Evolutionary conservation across 192 early-diverging fungal genomes (phyloP), one percentile per base, ranked within the genome.

Genomic region (Coemansia erecta): DNA sequence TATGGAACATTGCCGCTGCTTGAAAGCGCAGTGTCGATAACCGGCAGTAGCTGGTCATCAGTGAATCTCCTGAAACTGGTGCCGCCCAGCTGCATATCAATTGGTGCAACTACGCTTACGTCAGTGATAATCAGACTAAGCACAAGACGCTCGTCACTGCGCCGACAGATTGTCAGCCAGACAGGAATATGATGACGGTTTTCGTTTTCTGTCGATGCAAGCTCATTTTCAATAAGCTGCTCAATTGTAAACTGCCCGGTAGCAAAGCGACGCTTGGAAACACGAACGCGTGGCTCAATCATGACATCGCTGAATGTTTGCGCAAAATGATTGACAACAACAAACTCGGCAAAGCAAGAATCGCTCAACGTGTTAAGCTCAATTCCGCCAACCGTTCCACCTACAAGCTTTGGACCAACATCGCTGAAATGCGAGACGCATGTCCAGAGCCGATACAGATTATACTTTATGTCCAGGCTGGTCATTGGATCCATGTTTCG

Each of bases 371-470:
- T 45, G 8, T 18, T 45, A 26, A 23, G 17, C 19, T 50, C 48
- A 4, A 14, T 24, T 10, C 17, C 17, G 4, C 24, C 49, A 10
- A 51, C 12, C 9, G 49, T 31, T 14, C 24, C 49, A 8, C 28
- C 28, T 22, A 43, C 21, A 18, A 70, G 47, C 46, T 70, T 41
- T 5, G 54, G 17, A 18, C 40, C 31, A 0, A 70, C 45, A 19
- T 70, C 57, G 0, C 21, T 19, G 2, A 77, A 44, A 0, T 59
- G 44, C 0, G 73, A 57, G 1, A 77, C 64, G n/a, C 73, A 77
- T 4, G 73, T 77, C 73, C 73, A 77, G 18, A 77, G 57, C 6
- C 73, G 52, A 26, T 77, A 77, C 60, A 77, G 15, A 2, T 77
- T 63, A 53, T 77, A 77, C 53, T 66, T 65, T 12, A 63, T 60